Evolutionary conservation across 2,329 filamentous ascomycete genomes (phyloP).

Genomic region (Colletotrichum costaricense): DNA sequence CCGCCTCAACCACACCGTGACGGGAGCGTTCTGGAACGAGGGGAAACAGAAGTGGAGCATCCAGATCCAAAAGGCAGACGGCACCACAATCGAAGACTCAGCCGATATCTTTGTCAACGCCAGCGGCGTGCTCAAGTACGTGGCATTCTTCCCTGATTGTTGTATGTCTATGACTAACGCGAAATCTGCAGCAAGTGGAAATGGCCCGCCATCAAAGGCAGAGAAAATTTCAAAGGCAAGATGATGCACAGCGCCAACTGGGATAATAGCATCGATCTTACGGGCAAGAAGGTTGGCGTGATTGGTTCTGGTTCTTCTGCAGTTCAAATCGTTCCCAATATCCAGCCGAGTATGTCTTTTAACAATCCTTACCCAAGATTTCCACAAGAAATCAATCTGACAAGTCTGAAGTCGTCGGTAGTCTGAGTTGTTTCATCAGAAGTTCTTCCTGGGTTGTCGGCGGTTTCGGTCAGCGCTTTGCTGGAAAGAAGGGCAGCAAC

Average conservation of each 20-base stretch:
- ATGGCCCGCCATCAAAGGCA: conserved; percentile 45
- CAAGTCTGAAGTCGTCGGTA: background rate
- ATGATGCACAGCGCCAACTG: conserved; percentile 46
- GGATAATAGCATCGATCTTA: conserved; percentile 40
- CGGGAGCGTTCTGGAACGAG: conserved; percentile 40
- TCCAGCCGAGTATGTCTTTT: conserved; percentile 34
- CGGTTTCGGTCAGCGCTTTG: conserved; percentile 58
- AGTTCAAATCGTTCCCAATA: conserved; percentile 46
- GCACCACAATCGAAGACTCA: conserved; percentile 33
- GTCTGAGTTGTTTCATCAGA: conserved; percentile 43
- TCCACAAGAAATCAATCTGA: background rate
- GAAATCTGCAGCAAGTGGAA: conserved; percentile 39
- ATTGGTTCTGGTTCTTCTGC: conserved; percentile 44
- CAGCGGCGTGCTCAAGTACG: conserved; percentile 58
- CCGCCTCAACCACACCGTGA: conserved; percentile 36
- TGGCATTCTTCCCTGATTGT: conserved; percentile 57
- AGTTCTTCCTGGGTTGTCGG: conserved; percentile 60
- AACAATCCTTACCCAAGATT: background rate
- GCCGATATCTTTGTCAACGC: conserved; percentile 43
- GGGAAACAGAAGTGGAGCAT: conserved; percentile 37
- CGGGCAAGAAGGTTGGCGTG: conserved; percentile 43
- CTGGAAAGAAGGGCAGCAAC: conserved; percentile 57
- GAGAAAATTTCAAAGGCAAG: conserved; percentile 43
- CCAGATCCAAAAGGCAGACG: conserved; percentile 29
- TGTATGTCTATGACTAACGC: background rate